phyloP scores from a whole-genome alignment of 345 rosid species.

The Syzygium grande region DNA sequence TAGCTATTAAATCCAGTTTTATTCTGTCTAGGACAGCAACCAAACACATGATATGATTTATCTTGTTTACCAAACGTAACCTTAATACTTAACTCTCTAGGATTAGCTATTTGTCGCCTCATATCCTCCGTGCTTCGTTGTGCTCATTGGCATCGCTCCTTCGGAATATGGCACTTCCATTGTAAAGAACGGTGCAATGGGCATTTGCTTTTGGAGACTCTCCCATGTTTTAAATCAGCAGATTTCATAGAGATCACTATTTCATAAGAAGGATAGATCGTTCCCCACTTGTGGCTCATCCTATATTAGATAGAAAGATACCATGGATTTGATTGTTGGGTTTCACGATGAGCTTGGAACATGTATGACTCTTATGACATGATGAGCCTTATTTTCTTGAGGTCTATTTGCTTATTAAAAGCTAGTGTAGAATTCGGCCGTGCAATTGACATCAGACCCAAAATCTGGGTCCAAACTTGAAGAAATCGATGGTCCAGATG shows the following conservation, averaged over 20 bases:
- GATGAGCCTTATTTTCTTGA: neutral
- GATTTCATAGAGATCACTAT: neutral
- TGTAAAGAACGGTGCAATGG: neutral
- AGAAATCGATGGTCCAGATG: neutral
- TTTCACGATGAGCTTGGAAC: neutral
- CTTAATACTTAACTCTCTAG: no score
- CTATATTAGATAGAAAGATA: neutral
- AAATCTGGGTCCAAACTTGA: neutral
- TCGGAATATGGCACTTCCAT: no score
- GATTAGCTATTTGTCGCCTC: no score
- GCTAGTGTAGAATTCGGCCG: neutral
- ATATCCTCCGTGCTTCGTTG: no score
- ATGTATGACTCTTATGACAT: neutral
- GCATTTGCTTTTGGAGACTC: neutral
- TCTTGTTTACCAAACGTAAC: no score
- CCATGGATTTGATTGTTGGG: neutral
- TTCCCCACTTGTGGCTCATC: neutral
- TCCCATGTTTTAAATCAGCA: neutral
- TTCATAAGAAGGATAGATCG: neutral
- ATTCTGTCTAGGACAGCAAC: no score
- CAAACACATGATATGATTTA: no score
- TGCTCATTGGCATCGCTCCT: no score
- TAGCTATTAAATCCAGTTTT: no score
- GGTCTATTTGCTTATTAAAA: neutral
- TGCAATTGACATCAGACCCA: neutral